phyloP scores from a whole-genome alignment of 129 eudicot species.

The Flaveria trinervia region DNA sequence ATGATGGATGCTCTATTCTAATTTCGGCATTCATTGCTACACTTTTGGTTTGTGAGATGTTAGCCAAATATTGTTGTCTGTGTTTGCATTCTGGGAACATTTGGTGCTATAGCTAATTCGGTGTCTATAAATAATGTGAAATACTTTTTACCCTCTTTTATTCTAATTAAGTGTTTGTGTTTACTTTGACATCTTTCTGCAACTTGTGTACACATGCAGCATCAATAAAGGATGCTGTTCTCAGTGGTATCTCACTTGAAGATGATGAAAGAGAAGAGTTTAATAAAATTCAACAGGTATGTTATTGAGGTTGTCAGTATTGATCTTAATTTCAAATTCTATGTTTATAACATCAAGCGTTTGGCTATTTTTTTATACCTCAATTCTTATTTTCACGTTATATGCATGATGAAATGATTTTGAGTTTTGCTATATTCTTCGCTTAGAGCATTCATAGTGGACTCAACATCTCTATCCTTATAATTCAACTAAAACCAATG shows the following conservation, averaged over 20 bases:
- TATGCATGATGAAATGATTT: background rate
- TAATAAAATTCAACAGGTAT: slow-evolving; percentile 85
- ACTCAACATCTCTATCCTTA: no score
- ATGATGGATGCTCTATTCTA: background rate
- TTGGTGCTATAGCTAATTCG: no score
- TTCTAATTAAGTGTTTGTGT: background rate
- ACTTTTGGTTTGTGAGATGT: background rate
- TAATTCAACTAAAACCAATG: no score
- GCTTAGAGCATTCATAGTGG: no score
- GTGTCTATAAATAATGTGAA: background rate
- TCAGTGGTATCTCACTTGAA: slow-evolving; percentile 85
- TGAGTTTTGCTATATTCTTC: background rate
- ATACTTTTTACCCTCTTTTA: background rate
- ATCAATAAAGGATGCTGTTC: slow-evolving; percentile 89
- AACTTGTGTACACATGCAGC: slow-evolving; percentile 51
- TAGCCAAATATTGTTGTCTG: background rate
- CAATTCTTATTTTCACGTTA: background rate
- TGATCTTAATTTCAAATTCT: background rate
- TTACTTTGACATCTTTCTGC: slow-evolving; percentile 1
- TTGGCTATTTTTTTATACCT: background rate
- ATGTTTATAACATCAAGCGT: background rate
- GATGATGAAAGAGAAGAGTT: slow-evolving; percentile 83
- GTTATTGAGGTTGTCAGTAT: background rate
- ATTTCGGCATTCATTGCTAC: background rate
- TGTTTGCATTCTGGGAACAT: no score